Evolutionary conservation across 441 rosid genomes (phyloP), one percentile per base, ranked within the genome.

Genomic region (Gossypium gossypioides): DNA sequence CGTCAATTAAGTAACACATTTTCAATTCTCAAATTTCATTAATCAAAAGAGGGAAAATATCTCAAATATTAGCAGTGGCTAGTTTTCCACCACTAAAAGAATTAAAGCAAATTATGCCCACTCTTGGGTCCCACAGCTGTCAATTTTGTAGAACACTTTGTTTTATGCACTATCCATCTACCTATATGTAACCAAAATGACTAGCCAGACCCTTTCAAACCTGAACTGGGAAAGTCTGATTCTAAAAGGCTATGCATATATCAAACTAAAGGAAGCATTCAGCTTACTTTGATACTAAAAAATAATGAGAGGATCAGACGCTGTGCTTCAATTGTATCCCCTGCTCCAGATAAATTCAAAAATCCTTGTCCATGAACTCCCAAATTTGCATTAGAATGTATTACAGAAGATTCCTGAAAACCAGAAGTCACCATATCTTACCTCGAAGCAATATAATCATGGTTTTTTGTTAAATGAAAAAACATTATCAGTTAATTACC

Each of bases 351-450:
- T 69, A 93, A 86, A 81, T 88, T 88, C 68, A 93, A 68, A 70
- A 74, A 87, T 64, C 97, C 97, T 77, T 93, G 98, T 16, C 98
- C 97, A 73, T 88, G 92, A 77, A 93, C 92, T 82, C 96, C 98
- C 71, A 93, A 84, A 82, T 93, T 88, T 72, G 96, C 97, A 84
- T 89, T 91, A 69, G 98, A 91, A 80, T 79, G 96, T 84, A 93
- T 93, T 22, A 89, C 80, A 67, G 98, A 93, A 46, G 96, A 91
- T 77, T 86, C 92, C 98, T 93, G 79, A 55, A 51, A 56, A 66
- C 34, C 73, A 69, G 44, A 24, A 12, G 72, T 48, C 42, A 16
- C 27, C 66, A 63, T 19, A 40, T 55, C 46, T 71, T 6, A 67
- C 19, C 58, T 8, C 22, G 19, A 60, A 75, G 46, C 29, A 61